Base-by-base conservation (phyloP, 352 stramenopile species). In the Globisporangium megalacanthum region DNA sequence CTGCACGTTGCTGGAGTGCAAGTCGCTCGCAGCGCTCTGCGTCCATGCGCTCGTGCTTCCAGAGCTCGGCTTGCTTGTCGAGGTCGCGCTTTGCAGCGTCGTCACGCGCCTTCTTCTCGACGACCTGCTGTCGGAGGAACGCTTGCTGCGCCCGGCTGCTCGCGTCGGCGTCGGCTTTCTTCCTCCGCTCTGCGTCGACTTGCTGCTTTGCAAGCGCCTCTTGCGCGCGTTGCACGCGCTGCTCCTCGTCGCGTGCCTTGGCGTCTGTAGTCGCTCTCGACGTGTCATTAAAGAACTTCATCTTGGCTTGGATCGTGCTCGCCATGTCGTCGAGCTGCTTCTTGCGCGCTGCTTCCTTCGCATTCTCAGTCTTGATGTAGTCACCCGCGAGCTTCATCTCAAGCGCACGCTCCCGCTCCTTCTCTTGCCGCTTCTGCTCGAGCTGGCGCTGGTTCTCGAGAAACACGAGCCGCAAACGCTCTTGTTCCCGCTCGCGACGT, bases 251-350 rank as follows among this genome's bases (percentile, higher is more conserved):
- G n/a, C 69, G 69, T 0, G 66, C 73, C 37, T 75, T 79, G 22
- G 75, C 75, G 37, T 91, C 78, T 48, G 72, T 87, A 35, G 77
- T 69, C 1, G 75, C 81, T 25, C 89, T 91, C 31, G 80, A 68
- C 4, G 83, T 93, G 64, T 93, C 80, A 53, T 79, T 77, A 37
- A 90, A 93, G 58, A 90, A 85, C 60, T 91, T 90, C 83, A 91
- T 93, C 52, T 84, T 83, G 50, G 77, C 78, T 62, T 89, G 84
- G 64, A 93, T 86, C 52, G 79, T 88, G 45, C 70, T 75, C 5
- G 73, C 73, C 70, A 93, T 72, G n/a, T 75, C 77, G 33, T 88
- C 80, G 22, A 93, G 72, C 46, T 88, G 75, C 55, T 85, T 70
- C 46, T 68, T 69, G 14, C 80, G 79, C 20, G 74, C 62, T 1